Conservation (phyloP, 2,329 filamentous ascomycete species). For the Fusarium pseudograminearum region DNA sequence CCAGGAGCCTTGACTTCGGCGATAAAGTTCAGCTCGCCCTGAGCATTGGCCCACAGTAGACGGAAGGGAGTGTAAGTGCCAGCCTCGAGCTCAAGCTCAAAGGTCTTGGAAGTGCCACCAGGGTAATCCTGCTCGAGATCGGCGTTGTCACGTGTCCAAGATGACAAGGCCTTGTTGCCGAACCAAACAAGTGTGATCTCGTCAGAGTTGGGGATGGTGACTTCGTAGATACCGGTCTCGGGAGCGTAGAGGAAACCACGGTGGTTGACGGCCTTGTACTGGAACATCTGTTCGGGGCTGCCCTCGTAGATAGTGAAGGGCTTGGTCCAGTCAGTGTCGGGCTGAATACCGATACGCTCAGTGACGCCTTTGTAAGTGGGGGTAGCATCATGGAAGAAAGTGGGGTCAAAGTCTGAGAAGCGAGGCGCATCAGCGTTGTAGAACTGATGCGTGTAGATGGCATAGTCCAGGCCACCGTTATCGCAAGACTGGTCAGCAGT, state of each 20-base stretch:
- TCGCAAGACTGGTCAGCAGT: constrained; percentile 21
- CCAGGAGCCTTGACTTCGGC: constrained; percentile 13
- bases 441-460: not conserved
- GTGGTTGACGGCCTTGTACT: constrained; percentile 23
- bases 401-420: constrained; percentile 5
- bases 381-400: not conserved
- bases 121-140: constrained; percentile 24
- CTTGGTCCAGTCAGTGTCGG: not conserved
- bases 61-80: constrained; percentile 23
- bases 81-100: not conserved
- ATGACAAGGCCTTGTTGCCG: not conserved
- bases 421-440: constrained; percentile 8
- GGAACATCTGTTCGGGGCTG: constrained; percentile 1
- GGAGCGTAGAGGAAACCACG: constrained; percentile 10
- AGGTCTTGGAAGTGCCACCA: constrained; percentile 4
- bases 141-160: not conserved
- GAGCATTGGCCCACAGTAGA: constrained; percentile 20
- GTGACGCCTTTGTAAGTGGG: not conserved
- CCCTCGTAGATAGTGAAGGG: constrained; percentile 11
- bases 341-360: constrained; percentile 8
- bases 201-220: constrained; percentile 19
- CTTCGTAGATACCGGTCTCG: not conserved
- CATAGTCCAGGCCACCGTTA: constrained; percentile 8
- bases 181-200: constrained; percentile 25
- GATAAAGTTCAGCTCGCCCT: constrained; percentile 18